phyloP scores from a whole-genome alignment of 2,329 filamentous ascomycete species.

The Calonectria montana region DNA sequence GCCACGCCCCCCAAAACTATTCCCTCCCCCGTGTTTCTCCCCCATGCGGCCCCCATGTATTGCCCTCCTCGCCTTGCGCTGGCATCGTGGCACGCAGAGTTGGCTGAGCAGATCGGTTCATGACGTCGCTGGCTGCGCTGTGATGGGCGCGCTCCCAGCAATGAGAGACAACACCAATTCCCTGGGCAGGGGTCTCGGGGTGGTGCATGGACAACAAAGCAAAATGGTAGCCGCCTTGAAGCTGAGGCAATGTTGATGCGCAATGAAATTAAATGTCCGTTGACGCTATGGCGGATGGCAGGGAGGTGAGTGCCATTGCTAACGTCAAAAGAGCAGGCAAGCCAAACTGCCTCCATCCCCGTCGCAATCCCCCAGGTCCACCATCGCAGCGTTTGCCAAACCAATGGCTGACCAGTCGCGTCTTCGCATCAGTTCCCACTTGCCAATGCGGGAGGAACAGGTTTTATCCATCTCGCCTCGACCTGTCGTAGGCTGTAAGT shows the following conservation, averaged over 20 bases:
- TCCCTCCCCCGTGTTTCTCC: slow-evolving; percentile 24
- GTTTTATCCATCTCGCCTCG: slow-evolving; percentile 10
- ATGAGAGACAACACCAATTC: slow-evolving; percentile 10
- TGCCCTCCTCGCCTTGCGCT: slow-evolving; percentile 7
- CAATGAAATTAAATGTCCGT: background rate
- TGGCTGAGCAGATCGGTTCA: slow-evolving; percentile 20
- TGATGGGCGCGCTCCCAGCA: slow-evolving; percentile 1
- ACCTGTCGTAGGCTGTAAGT: slow-evolving; percentile 10
- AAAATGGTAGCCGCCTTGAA: slow-evolving; percentile 4
- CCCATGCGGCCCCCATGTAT: slow-evolving; percentile 25
- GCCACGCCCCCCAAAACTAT: slow-evolving; percentile 2
- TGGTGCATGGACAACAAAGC: slow-evolving; percentile 26
- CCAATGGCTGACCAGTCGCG: slow-evolving; percentile 22
- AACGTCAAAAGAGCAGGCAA: slow-evolving; percentile 7
- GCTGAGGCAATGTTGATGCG: slow-evolving; percentile 18
- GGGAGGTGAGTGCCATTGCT: slow-evolving; percentile 15
- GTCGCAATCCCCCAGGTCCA: slow-evolving; percentile 17
- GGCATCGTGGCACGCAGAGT: background rate
- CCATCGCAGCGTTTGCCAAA: slow-evolving; percentile 17
- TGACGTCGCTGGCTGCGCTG: slow-evolving; percentile 27
- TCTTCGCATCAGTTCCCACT: slow-evolving; percentile 17
- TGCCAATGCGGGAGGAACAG: background rate
- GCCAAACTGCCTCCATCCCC: slow-evolving; percentile 21
- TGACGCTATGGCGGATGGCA: background rate
- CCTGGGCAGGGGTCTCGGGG: slow-evolving; percentile 12